Evolutionary conservation across 352 stramenopile genomes (phyloP).

Genomic region (Aphanomyces euteiches): DNA sequence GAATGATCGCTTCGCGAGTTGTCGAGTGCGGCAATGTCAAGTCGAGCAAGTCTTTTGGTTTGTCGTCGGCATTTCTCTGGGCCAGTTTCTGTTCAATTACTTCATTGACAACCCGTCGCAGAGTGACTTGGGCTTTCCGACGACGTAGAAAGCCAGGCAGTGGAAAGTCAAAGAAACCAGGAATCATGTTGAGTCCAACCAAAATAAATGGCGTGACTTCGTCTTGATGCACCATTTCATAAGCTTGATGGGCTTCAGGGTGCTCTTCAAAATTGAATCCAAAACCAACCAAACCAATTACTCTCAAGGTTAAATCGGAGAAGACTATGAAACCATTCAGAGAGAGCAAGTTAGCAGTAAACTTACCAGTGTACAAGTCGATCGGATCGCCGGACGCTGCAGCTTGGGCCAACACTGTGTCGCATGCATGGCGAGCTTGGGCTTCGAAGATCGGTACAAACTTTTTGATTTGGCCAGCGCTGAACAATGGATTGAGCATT

Average conservation of each 20-base stretch:
- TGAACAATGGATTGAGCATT: neutral
- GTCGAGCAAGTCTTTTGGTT: neutral
- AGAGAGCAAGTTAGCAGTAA: too few relatives aligned
- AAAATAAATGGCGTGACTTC: neutral
- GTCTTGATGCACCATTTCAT: neutral
- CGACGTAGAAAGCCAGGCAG: neutral
- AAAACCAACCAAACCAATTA: neutral
- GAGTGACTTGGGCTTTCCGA: neutral
- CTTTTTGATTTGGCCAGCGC: neutral
- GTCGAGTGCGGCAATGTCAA: neutral
- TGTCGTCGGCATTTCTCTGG: neutral
- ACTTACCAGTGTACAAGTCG: too few relatives aligned
- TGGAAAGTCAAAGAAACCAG: neutral
- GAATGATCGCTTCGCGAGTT: neutral
- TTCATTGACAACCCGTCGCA: neutral
- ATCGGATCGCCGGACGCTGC: too few relatives aligned
- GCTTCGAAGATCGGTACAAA: slow-evolving; percentile 7
- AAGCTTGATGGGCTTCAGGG: neutral
- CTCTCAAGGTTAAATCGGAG: neutral
- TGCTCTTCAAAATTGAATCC: neutral
- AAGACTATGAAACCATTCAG: neutral
- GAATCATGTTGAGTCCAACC: neutral
- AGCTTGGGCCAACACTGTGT: too few relatives aligned
- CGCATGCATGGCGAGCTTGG: neutral
- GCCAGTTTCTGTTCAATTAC: neutral